Percentiles rank a stretch among this genome's conserved stretches.
phyloP scores from a whole-genome alignment of 2,329 filamentous ascomycete species.

The Paracorniculantispora psalliotae region DNA sequence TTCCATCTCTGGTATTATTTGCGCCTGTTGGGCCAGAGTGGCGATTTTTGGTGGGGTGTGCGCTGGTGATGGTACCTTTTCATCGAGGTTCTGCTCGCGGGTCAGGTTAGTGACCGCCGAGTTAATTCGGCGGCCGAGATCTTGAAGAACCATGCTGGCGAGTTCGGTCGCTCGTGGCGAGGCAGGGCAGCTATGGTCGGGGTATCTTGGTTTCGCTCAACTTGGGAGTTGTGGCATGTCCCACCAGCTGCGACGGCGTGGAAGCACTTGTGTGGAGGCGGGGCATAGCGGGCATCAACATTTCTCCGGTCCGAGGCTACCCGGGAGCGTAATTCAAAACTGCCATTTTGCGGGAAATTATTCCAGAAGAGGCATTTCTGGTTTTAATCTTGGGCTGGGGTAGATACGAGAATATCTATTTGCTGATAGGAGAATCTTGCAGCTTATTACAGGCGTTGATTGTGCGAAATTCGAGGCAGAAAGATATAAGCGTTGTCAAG shows the following conservation, averaged over 20 bases:
- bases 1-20: background rate
- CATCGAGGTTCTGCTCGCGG: constrained; percentile 85
- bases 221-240: constrained; percentile 14
- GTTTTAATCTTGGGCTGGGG: no score
- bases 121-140: constrained; percentile 97
- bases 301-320: constrained; percentile 14
- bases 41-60: constrained; percentile 8
- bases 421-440: no score
- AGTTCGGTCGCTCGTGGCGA: constrained; percentile 8
- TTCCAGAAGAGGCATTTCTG: no score
- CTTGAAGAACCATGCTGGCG: constrained; percentile 86
- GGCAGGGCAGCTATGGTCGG: background rate
- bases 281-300: constrained; percentile 13
- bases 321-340: background rate
- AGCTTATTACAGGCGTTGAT: no score
- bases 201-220: constrained; percentile 9
- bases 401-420: no score
- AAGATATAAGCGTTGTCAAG: no score
- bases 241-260: constrained; percentile 1
- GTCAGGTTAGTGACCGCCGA: constrained; percentile 91
- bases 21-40: constrained; percentile 1
- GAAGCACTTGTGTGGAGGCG: constrained; percentile 12
- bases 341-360: background rate
- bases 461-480: no score
- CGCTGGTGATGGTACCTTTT: constrained; percentile 61